phyloP scores from a whole-genome alignment of 2,329 filamentous ascomycete species.

The Trichoderma brevicompactum region DNA sequence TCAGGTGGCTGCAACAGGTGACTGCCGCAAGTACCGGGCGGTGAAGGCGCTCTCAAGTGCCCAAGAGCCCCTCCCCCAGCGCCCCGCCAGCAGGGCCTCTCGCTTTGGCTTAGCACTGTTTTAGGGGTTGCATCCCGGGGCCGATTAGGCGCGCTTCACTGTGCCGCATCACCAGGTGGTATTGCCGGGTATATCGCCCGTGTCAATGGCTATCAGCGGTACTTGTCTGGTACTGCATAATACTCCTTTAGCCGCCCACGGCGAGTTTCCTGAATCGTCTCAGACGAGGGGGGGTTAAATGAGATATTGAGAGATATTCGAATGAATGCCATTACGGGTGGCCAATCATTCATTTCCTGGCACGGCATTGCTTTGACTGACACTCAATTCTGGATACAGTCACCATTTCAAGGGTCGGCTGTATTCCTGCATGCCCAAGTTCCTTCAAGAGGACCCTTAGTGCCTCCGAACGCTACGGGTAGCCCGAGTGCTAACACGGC shows the following conservation, averaged over 20 bases:
- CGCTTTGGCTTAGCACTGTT: conserved; percentile 5
- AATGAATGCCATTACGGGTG: no score
- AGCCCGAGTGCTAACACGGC: neutral
- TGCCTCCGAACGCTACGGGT: neutral
- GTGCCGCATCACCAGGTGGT: neutral
- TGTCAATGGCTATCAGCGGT: neutral
- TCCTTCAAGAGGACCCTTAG: no score
- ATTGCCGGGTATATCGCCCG: neutral
- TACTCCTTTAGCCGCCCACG: neutral
- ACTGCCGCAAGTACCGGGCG: conserved; percentile 24
- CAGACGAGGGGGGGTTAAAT: no score
- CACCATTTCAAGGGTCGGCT: no score
- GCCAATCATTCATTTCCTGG: no score
- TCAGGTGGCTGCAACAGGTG: conserved; percentile 32
- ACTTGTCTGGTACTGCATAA: neutral
- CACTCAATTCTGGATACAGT: no score
- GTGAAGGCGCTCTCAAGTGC: neutral
- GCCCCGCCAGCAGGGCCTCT: conserved; percentile 14
- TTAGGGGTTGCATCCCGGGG: neutral
- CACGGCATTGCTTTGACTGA: no score
- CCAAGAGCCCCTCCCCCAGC: neutral
- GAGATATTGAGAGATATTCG: no score
- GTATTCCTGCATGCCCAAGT: no score
- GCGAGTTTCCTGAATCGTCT: neutral
- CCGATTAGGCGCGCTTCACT: neutral